A percentile compares a stretch with the other conserved stretches of the same genome.
Evolutionary conservation across 2,329 filamentous ascomycete species (phyloP).

Genomic region (Penicillium oxalicum): DNA sequence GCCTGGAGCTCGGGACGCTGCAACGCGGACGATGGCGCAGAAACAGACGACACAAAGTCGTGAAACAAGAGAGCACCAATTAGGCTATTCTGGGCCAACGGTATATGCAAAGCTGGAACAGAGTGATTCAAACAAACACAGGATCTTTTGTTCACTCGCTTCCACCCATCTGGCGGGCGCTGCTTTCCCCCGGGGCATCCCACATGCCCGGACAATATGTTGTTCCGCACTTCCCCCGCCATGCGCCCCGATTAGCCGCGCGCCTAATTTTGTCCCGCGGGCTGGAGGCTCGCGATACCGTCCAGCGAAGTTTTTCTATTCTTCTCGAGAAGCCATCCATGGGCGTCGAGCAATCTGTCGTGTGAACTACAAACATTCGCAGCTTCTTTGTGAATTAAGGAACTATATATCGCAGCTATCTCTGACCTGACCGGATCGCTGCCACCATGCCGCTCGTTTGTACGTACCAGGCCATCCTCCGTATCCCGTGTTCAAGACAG

Average conservation of each 20-base stretch:
- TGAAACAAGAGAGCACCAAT: too few species aligned
- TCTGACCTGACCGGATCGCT: not conserved
- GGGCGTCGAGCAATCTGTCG: too few species aligned
- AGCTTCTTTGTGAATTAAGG: not conserved
- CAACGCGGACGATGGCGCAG: not conserved
- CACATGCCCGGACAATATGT: constrained; percentile 14
- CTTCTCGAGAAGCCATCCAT: not conserved
- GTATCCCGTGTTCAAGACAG: not conserved
- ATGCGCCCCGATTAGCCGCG: constrained; percentile 16
- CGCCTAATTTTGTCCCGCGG: constrained; percentile 13
- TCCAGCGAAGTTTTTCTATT: not conserved
- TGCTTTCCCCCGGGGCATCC: constrained; percentile 18
- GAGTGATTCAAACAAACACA: constrained; percentile 2
- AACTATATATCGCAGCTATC: not conserved
- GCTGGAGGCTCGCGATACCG: constrained; percentile 4
- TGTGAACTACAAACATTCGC: too few species aligned
- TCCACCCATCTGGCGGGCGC: not conserved
- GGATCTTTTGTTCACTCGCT: constrained; percentile 3
- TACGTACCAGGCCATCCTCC: constrained; percentile 2
- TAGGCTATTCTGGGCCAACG: not conserved
- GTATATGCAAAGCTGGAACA: constrained; percentile 14
- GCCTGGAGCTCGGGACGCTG: constrained; percentile 6
- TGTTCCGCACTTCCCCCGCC: constrained; percentile 9
- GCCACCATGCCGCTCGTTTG: constrained; percentile 18
- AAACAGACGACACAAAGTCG: not conserved